A percentile compares a stretch with the other conserved stretches of the same genome.
Conservation (phyloP, 108 stramenopile species). For the Cylindrotheca closterium region DNA sequence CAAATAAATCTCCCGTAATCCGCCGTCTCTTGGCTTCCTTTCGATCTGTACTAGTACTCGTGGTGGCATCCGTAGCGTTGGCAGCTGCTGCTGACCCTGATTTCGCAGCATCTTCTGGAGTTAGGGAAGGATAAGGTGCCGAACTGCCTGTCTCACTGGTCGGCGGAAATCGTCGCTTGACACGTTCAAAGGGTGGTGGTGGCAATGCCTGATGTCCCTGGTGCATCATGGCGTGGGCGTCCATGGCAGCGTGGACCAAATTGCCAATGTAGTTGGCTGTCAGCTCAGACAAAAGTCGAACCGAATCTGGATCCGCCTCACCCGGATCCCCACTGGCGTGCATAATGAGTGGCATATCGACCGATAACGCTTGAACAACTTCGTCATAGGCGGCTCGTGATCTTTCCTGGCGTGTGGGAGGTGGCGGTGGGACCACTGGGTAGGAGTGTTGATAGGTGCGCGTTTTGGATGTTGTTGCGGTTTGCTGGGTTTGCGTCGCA, state of each 20-base stretch:
- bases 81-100: neutral
- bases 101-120: slow-evolving; percentile 8
- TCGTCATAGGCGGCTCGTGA: slow-evolving; percentile 29
- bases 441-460: too few relatives aligned
- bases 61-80: neutral
- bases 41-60: neutral
- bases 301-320: slow-evolving; percentile 57
- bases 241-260: slow-evolving; percentile 72
- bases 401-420: slow-evolving; percentile 7
- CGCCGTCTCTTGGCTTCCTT: slow-evolving; percentile 26
- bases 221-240: slow-evolving; percentile 73
- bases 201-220: slow-evolving; percentile 41
- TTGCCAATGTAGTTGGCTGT: slow-evolving; percentile 68
- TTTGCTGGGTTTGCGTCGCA: too few relatives aligned
- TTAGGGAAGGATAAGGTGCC: neutral
- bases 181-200: slow-evolving; percentile 30
- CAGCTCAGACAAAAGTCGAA: slow-evolving; percentile 56
- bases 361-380: slow-evolving; percentile 51
- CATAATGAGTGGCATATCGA: slow-evolving; percentile 76
- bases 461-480: too few relatives aligned
- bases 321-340: slow-evolving; percentile 64
- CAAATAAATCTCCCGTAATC: slow-evolving; percentile 63
- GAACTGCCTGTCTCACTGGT: neutral
- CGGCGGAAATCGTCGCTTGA: slow-evolving; percentile 1
- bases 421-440: neutral